A percentile compares a stretch with the other conserved stretches of the same genome.
Evolutionary conservation across 2,329 filamentous ascomycete species (phyloP).

Genomic region (Akanthomyces muscarius): DNA sequence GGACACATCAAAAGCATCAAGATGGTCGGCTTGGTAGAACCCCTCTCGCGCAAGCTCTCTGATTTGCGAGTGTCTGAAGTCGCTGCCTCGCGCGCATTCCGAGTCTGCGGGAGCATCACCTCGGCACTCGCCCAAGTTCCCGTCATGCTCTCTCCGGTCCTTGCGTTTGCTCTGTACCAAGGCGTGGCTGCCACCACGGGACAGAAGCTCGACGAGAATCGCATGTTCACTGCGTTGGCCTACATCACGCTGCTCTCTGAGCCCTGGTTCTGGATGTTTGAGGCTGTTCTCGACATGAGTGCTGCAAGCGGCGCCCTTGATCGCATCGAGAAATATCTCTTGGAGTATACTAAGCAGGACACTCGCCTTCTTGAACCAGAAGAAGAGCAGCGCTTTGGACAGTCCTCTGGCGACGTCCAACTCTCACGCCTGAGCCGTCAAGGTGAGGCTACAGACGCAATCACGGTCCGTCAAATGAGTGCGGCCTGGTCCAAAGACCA

Average conservation of each 20-base stretch:
- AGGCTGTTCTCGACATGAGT: conserved; percentile 34
- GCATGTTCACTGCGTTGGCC: conserved; percentile 40
- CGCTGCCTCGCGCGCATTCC: conserved; percentile 32
- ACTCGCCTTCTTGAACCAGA: conserved; percentile 17
- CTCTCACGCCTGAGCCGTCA: neutral
- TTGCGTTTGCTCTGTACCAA: conserved; percentile 37
- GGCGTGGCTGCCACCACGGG: conserved; percentile 27
- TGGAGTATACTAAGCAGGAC: conserved; percentile 26
- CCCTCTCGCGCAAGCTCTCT: conserved; percentile 27
- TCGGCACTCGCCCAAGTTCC: conserved; percentile 34
- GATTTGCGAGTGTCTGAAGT: conserved; percentile 34
- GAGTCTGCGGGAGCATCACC: conserved; percentile 31
- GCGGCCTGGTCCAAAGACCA: conserved; percentile 35
- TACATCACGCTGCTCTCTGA: conserved; percentile 36
- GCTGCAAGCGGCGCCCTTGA: conserved; percentile 37
- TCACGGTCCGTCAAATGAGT: conserved; percentile 24
- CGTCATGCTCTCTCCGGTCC: conserved; percentile 33
- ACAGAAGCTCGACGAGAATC: conserved; percentile 29
- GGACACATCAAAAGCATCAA: conserved; percentile 41
- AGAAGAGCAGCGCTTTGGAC: neutral
- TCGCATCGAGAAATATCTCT: conserved; percentile 37
- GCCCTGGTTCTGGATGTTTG: conserved; percentile 38
- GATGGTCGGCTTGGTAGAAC: conserved; percentile 35
- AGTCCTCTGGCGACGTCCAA: neutral
- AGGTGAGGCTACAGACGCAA: neutral